A percentile compares a stretch with the other conserved stretches of the same genome.
Evolutionary conservation across 495 filamentous ascomycete genomes (phyloP).

Genomic region (Lepidopterella palustris): DNA sequence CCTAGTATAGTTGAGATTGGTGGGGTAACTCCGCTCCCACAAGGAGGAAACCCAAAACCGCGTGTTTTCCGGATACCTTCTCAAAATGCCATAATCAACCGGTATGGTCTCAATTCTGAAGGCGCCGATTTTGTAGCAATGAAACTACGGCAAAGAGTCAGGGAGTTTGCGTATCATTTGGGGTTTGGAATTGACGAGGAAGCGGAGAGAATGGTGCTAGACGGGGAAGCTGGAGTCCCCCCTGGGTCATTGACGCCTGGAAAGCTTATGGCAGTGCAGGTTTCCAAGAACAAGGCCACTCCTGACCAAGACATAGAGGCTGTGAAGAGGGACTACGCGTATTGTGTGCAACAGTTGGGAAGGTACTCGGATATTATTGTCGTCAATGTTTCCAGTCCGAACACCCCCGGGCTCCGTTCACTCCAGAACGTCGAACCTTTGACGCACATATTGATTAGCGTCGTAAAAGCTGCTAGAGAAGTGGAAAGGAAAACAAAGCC

Average conservation of each 20-base stretch:
- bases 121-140: constrained; percentile 82
- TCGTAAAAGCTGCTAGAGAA: constrained; percentile 66
- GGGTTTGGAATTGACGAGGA: constrained; percentile 58
- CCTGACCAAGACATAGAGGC: constrained; percentile 76
- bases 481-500: constrained; percentile 66
- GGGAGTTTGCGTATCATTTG: constrained; percentile 62
- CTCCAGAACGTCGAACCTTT: constrained; percentile 78
- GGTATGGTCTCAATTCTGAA: constrained; percentile 88
- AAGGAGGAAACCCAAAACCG: constrained; percentile 78
- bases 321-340: constrained; percentile 77
- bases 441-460: constrained; percentile 68
- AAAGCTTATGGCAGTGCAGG: constrained; percentile 79
- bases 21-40: constrained; percentile 76
- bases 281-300: constrained; percentile 94
- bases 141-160: constrained; percentile 67
- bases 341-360: constrained; percentile 73
- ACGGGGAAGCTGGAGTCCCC: constrained; percentile 57
- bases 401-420: constrained; percentile 81
- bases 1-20: constrained; percentile 84
- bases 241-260: constrained; percentile 71
- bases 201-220: constrained; percentile 63
- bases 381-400: constrained; percentile 94
- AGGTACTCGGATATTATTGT: constrained; percentile 89
- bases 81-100: constrained; percentile 82
- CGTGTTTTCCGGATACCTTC: constrained; percentile 79